Evolutionary conservation across 2,329 filamentous ascomycete species (phyloP), one percentile per base, ranked within the genome.

Genomic region (Plectosphaerella sp.): DNA sequence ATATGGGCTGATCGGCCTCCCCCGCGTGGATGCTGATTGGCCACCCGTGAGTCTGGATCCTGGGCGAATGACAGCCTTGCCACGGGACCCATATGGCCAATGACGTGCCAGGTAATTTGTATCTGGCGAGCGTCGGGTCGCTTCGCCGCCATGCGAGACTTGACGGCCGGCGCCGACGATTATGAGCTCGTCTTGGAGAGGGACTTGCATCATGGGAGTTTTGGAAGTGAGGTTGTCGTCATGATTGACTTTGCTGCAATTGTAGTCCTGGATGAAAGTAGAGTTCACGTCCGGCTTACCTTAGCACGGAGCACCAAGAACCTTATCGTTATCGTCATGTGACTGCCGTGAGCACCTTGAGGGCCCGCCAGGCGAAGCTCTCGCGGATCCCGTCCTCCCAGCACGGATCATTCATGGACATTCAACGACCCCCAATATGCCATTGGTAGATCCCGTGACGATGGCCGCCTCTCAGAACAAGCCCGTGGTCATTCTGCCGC

Each of bases 401-500:
- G 33, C 36, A 46, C 50, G 16, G 33, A 49, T 15, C 50, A 20
- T 49, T 24, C 36, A 35, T 43, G 41, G 48, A 35, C 25, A n/a
- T 11, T 20, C 35, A 52, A 55, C 45, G 18, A 45, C 53, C 37
- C 50, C 49, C 50, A 48, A 52, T 47, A 70, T 68, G 67, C 64
- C 66, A 54, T 58, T 67, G 53, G 56, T 68, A 53, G 68, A 72
- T 50, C 60, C 64, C 35, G 59, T 67, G 54, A 69, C 64, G 52
- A 76, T 76, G 72, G 59, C 69, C 52, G 62, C 71, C 39, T 52
- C 60, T 48, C 47, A 63, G 52, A 52, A 59, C 51, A 69, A 65
- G 56, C 61, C 62, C 46, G 54, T 64, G 15, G 59, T 60, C 39
- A 55, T 65, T 52, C 64, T 65, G 49, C 57, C 59, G 49, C 57